Evolutionary conservation across 352 stramenopile genomes (phyloP).

Genomic region (Pythium sukuiense): DNA sequence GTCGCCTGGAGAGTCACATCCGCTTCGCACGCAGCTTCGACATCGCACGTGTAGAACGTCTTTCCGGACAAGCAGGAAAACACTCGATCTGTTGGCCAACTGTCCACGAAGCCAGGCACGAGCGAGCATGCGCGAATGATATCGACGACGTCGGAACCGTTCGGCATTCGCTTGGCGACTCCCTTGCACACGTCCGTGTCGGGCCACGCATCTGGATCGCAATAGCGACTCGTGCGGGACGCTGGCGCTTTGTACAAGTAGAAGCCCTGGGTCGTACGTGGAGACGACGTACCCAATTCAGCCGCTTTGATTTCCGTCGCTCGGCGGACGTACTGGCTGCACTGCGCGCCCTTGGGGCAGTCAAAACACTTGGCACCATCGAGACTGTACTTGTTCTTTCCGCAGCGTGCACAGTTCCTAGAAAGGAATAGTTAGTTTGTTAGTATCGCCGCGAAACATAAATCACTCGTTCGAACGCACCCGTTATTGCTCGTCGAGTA

Average conservation of each 20-base stretch:
- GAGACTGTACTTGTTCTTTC: conserved; percentile 58
- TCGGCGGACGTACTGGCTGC: conserved; percentile 51
- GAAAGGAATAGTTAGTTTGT: conserved; percentile 2
- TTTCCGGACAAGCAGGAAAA: conserved; percentile 60
- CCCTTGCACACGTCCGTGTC: conserved; percentile 49
- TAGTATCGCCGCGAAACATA: neutral
- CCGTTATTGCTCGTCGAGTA: conserved; percentile 44
- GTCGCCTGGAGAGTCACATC: conserved; percentile 47
- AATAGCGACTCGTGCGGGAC: conserved; percentile 37
- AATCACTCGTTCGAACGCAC: neutral
- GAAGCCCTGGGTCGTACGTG: conserved; percentile 52
- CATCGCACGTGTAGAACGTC: conserved; percentile 69
- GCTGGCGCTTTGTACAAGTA: conserved; percentile 55
- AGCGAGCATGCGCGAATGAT: conserved; percentile 47
- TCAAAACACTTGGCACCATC: conserved; percentile 56
- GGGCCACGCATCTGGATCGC: conserved; percentile 42
- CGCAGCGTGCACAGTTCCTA: conserved; percentile 59
- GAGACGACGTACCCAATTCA: conserved; percentile 51
- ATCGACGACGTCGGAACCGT: conserved; percentile 26
- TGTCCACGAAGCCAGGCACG: conserved; percentile 40
- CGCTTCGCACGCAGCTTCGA: conserved; percentile 45
- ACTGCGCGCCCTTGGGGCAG: conserved; percentile 47
- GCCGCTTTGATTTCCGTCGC: conserved; percentile 46
- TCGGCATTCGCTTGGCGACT: conserved; percentile 18
- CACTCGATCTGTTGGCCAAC: conserved; percentile 53